phyloP scores from a whole-genome alignment of 2,329 filamentous ascomycete species.

The Domatiomyces globalis region DNA sequence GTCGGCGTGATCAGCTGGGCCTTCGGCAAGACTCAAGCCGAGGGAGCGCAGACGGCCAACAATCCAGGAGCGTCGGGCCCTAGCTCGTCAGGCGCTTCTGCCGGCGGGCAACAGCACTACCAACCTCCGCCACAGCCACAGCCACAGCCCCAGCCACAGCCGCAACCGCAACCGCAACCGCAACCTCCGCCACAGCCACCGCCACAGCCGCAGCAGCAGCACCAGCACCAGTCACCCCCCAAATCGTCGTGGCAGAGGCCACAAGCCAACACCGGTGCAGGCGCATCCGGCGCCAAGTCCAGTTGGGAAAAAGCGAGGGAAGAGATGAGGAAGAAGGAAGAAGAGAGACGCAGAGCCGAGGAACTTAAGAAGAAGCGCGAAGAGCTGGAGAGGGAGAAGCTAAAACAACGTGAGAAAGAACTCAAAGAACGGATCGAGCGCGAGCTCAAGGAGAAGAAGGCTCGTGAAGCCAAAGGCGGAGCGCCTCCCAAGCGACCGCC shows the following conservation, averaged over 20 bases:
- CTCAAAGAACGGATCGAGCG: slow-evolving; percentile 17
- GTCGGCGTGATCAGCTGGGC: slow-evolving; percentile 71
- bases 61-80: slow-evolving; percentile 4
- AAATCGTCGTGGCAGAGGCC: slow-evolving; percentile 19
- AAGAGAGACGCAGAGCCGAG: slow-evolving; percentile 15
- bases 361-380: slow-evolving; percentile 10
- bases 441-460: slow-evolving; percentile 22
- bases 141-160: not conserved
- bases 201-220: slow-evolving; percentile 2
- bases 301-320: slow-evolving; percentile 20
- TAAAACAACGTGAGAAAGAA: slow-evolving; percentile 17
- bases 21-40: slow-evolving; percentile 49
- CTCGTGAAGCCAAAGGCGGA: slow-evolving; percentile 24
- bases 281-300: slow-evolving; percentile 14
- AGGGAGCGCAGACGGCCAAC: slow-evolving; percentile 23
- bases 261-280: slow-evolving; percentile 13
- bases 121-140: too few species aligned
- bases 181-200: not conserved
- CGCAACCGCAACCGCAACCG: not conserved
- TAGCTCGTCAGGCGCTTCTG: not conserved
- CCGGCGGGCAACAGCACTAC: not conserved
- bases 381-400: slow-evolving; percentile 18
- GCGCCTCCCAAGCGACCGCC: slow-evolving; percentile 24
- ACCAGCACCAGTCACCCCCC: slow-evolving; percentile 10
- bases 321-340: slow-evolving; percentile 19